Evolutionary conservation across 805 yeast genomes (phyloP).

Genomic region (Blastobotrys mokoenaii): DNA sequence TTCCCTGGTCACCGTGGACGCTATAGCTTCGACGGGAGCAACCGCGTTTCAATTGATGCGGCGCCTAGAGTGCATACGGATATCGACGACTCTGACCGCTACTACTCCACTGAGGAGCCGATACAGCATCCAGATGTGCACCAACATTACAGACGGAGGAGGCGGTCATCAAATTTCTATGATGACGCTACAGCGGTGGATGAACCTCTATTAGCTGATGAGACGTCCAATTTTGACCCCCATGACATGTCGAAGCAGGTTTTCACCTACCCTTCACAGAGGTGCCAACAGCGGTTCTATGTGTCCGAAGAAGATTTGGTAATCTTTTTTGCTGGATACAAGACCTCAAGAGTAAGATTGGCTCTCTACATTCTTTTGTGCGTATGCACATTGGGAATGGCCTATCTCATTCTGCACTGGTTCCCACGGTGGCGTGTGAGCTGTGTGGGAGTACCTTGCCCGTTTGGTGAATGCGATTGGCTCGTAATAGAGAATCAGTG

Average conservation of each 20-base stretch:
- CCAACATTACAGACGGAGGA: slow-evolving; percentile 1
- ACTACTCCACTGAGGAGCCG: slow-evolving; percentile 6
- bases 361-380: slow-evolving; percentile 47
- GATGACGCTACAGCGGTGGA: slow-evolving; percentile 5
- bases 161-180: slow-evolving; percentile 14
- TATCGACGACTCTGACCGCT: slow-evolving; percentile 3
- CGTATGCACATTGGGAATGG: slow-evolving; percentile 56
- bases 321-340: slow-evolving; percentile 88
- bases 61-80: neutral
- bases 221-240: slow-evolving; percentile 11
- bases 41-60: slow-evolving; percentile 2
- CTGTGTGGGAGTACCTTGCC: slow-evolving; percentile 53
- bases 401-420: slow-evolving; percentile 76
- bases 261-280: slow-evolving; percentile 15
- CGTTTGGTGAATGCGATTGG: slow-evolving; percentile 84
- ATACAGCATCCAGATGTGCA: too few species aligned
- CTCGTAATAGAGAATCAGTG: slow-evolving; percentile 88
- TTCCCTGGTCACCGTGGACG: slow-evolving; percentile 7
- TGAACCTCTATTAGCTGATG: slow-evolving; percentile 9
- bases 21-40: slow-evolving; percentile 5
- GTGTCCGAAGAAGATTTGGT: slow-evolving; percentile 94
- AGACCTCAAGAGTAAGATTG: slow-evolving; percentile 40
- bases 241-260: slow-evolving; percentile 1
- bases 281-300: slow-evolving; percentile 65
- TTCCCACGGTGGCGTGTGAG: slow-evolving; percentile 65